These are phyloP conservation scores for Sclerotinia borealis DNA, from an alignment of 2,329 filamentous ascomycete genomes.

Conservation along the genomic window DNA sequence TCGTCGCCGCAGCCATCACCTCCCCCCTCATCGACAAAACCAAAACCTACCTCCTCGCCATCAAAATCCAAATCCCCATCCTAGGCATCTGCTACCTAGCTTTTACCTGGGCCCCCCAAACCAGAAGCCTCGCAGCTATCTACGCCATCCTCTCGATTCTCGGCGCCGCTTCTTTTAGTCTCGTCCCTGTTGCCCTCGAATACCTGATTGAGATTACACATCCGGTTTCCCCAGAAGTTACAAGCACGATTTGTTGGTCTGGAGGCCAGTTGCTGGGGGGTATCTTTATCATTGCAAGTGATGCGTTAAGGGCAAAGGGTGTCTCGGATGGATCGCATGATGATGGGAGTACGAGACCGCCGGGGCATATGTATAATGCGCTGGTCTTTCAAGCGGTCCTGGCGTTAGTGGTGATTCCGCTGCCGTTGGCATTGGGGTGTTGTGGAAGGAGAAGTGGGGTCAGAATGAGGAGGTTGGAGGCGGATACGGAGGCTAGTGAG, in stretches of 20 bases:
- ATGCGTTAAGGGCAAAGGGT: conserved; percentile 55
- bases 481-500: conserved; percentile 23
- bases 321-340: conserved; percentile 34
- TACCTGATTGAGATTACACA: conserved; percentile 82
- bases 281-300: conserved; percentile 76
- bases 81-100: conserved; percentile 67
- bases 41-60: conserved; percentile 68
- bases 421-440: conserved; percentile 63
- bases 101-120: conserved; percentile 72
- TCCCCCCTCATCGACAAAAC: conserved; percentile 81
- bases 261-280: conserved; percentile 82
- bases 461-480: conserved; percentile 43
- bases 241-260: conserved; percentile 76
- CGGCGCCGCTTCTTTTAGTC: conserved; percentile 71
- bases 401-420: conserved; percentile 55
- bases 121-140: conserved; percentile 53
- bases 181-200: conserved; percentile 82
- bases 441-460: conserved; percentile 56
- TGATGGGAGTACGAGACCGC: conserved; percentile 44
- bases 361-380: conserved; percentile 65
- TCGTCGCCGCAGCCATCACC: conserved; percentile 68
- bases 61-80: conserved; percentile 70
- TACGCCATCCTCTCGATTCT: conserved; percentile 71
- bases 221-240: conserved; percentile 80
- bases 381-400: conserved; percentile 76